phyloP scores from a whole-genome alignment of 345 rosid species.

The Mangifera indica region DNA sequence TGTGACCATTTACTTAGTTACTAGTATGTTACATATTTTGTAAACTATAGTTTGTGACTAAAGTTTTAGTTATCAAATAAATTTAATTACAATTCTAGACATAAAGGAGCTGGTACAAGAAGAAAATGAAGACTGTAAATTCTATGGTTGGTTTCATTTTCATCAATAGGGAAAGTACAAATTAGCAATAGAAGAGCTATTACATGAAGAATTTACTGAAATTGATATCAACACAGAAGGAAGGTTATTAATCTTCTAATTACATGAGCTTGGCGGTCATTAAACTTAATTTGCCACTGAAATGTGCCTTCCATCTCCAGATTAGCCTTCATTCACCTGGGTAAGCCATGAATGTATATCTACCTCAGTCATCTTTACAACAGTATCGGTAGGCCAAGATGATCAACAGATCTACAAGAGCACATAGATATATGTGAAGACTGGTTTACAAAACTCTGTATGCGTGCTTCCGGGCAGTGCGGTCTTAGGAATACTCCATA shows the following conservation, averaged over 20 bases:
- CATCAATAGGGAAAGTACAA: neutral
- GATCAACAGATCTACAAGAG: conserved; percentile 4
- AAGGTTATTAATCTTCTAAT: neutral
- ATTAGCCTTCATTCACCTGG: conserved; percentile 5
- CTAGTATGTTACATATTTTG: too few relatives aligned
- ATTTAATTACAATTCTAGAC: too few relatives aligned
- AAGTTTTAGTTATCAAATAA: too few relatives aligned
- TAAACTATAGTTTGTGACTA: too few relatives aligned
- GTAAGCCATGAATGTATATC: conserved; percentile 2
- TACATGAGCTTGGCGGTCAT: neutral
- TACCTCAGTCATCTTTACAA: conserved; percentile 14
- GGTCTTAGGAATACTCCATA: conserved; percentile 8
- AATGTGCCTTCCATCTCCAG: neutral
- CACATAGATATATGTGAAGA: neutral
- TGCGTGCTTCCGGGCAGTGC: conserved; percentile 10
- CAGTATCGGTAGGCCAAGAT: neutral
- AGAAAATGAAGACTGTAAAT: too few relatives aligned
- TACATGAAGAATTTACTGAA: neutral
- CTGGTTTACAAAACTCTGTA: conserved; percentile 24
- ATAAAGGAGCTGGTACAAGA: too few relatives aligned
- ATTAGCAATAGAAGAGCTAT: neutral
- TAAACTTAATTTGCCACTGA: too few relatives aligned
- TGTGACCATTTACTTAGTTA: too few relatives aligned
- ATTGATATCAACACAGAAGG: neutral
- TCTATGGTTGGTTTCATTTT: neutral